A percentile compares a stretch with the other conserved stretches of the same genome.
Evolutionary conservation across 305 asterid species (phyloP).

Genomic region (Fraxinus sp.): DNA sequence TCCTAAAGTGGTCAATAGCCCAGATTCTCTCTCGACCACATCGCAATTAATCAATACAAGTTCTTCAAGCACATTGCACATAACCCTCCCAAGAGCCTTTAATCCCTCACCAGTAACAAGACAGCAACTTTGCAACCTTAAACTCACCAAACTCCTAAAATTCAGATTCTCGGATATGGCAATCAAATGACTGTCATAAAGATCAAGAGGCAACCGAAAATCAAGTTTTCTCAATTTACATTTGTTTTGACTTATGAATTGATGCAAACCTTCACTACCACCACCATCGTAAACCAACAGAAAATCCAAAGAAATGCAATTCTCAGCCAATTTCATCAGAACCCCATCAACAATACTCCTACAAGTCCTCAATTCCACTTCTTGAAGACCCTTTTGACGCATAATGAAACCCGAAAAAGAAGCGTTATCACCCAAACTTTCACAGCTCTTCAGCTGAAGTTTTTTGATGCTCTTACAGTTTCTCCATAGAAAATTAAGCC

Average conservation of each 20-base stretch:
- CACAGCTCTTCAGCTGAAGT: constrained; percentile 57
- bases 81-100: constrained; percentile 39
- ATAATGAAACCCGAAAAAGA: constrained; percentile 46
- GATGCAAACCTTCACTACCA: constrained; percentile 57
- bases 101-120: constrained; percentile 72
- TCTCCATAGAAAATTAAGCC: constrained; percentile 57
- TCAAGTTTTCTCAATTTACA: constrained; percentile 50
- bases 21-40: constrained; percentile 61
- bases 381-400: constrained; percentile 29
- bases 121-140: constrained; percentile 68
- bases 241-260: constrained; percentile 48
- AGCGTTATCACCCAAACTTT: constrained; percentile 57
- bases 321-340: constrained; percentile 46
- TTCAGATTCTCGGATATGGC: constrained; percentile 56
- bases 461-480: constrained; percentile 54
- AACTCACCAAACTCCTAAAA: constrained; percentile 46
- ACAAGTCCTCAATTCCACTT: constrained; percentile 59
- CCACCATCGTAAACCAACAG: constrained; percentile 71
- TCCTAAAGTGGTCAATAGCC: constrained; percentile 59
- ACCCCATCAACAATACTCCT: constrained; percentile 54
- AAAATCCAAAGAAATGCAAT: constrained; percentile 42
- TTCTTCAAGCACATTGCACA: constrained; percentile 46
- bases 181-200: constrained; percentile 54
- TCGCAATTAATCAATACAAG: constrained; percentile 65
- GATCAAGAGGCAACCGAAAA: constrained; percentile 77